Evolutionary conservation across 495 filamentous ascomycete species (phyloP), one percentile per base, ranked within the genome.

Genomic region (Penicillium lagena): DNA sequence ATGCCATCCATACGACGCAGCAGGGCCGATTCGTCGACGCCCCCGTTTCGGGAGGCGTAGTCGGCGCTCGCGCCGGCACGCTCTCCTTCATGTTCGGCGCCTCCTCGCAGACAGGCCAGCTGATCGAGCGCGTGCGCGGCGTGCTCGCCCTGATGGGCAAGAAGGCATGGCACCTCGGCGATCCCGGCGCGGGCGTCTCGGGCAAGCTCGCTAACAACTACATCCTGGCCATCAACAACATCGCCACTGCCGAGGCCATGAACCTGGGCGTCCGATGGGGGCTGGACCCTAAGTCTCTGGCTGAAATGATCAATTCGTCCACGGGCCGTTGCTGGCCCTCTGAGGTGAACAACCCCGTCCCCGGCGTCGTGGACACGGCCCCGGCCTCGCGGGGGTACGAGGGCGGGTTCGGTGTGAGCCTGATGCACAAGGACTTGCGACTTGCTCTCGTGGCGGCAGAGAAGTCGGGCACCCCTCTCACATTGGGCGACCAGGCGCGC

Each of bases 201-300:
- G 89, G 81, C 9, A 96, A 96, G 62, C 73, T 96, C 7, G 87
- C 90, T 27, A 96, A 96, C 63, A 96, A 96, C 57, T 95, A 95
- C 59, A 80, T 95, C 33, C 73, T 96, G 9, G 88, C 89, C 2
- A 82, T 96, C 45, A 90, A 87, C 62, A 96, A 95, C 56, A 90
- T 96, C 51, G 90, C 87, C 2, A 90, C 87, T 0, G 85, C 86
- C 1, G 90, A 96, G 64, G 90, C 88, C 1, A 95, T 96, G 90
- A 89, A 90, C 49, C 77, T 96, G 13, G 90, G 89, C 22, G 79
- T 91, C 14, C 80, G 79, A 49, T 87, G 84, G 76, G 90, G 90
- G 1, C 75, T 96, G 9, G 86, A 95, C 43, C 81, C 86, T 9
- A 84, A 85, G 55, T 79, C 80, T 1, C 67, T 96, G 11, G 87